phyloP scores from a whole-genome alignment of 2,329 filamentous ascomycete species.

The Aspergillus floridensis region DNA sequence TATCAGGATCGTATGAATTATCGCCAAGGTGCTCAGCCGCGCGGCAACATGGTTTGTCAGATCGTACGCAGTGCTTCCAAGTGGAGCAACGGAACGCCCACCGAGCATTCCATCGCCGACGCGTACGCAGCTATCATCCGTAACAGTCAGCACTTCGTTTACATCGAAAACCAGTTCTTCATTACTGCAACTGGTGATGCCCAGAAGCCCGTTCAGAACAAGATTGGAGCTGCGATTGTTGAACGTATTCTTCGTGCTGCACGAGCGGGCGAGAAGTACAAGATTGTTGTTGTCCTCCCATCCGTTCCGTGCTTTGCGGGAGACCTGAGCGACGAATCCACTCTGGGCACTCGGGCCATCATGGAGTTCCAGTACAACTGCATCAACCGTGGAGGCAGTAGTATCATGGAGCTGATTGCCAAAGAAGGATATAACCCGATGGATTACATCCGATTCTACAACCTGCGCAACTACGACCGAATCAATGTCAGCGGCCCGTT shows the following conservation, averaged over 20 bases:
- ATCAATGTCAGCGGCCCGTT: constrained; percentile 58
- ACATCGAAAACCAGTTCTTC: constrained; percentile 99
- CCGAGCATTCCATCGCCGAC: constrained; percentile 78
- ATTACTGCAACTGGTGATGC: constrained; percentile 88
- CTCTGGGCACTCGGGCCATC: constrained; percentile 83
- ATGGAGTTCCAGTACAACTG: constrained; percentile 99
- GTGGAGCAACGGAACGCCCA: constrained; percentile 90
- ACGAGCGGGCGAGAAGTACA: constrained; percentile 81
- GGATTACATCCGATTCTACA: constrained; percentile 90
- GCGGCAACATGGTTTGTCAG: constrained; percentile 40
- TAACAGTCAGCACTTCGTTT: constrained; percentile 86
- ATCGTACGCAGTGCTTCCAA: constrained; percentile 78
- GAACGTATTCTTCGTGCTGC: constrained; percentile 80
- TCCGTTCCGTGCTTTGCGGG: constrained; percentile 92
- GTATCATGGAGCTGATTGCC: constrained; percentile 77
- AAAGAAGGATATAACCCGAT: constrained; percentile 74
- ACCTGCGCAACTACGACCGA: constrained; percentile 88
- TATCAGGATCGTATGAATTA: constrained; percentile 41
- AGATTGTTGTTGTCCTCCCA: constrained; percentile 85
- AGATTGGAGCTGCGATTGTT: constrained; percentile 86
- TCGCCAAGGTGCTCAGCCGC: constrained; percentile 17
- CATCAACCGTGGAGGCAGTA: constrained; percentile 86
- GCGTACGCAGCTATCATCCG: constrained; percentile 82
- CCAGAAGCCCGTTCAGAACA: constrained; percentile 82
- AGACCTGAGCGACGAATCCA: constrained; percentile 78